Evolutionary conservation across 2,329 filamentous ascomycete genomes (phyloP).

Genomic region (Aschersonia sp.): DNA sequence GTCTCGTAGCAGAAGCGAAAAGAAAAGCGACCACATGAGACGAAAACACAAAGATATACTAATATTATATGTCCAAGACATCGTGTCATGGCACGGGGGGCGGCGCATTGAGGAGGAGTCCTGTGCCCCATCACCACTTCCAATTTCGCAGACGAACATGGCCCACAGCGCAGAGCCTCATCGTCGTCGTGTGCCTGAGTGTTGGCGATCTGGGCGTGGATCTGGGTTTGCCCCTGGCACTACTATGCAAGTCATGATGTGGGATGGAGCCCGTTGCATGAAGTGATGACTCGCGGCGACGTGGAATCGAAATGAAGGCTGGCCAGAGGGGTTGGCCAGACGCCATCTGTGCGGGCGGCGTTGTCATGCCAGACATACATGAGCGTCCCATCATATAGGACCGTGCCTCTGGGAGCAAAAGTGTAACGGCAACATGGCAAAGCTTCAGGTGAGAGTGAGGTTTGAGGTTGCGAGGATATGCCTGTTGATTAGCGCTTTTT

Average conservation of each 20-base stretch:
- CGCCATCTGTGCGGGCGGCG: background rate
- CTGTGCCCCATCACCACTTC: background rate
- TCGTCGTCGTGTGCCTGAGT: background rate
- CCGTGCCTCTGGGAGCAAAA: too few relatives aligned
- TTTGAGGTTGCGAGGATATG: too few relatives aligned
- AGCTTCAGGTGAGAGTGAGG: too few relatives aligned
- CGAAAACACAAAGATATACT: background rate
- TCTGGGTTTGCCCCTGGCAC: too few relatives aligned
- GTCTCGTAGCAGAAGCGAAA: background rate
- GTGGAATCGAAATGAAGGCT: background rate
- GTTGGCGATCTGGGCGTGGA: background rate
- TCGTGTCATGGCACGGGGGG: background rate
- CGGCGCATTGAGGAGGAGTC: too few relatives aligned
- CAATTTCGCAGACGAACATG: background rate
- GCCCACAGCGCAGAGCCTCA: background rate
- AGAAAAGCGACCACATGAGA: background rate
- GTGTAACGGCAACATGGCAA: too few relatives aligned
- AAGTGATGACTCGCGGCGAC: background rate
- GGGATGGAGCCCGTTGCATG: background rate
- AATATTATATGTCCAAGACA: background rate
- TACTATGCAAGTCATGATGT: background rate
- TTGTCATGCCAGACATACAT: too few relatives aligned
- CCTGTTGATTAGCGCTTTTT: too few relatives aligned
- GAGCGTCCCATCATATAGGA: too few relatives aligned
- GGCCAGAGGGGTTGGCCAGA: background rate